phyloP scores from a whole-genome alignment of 371 early-diverging fungal species.

The Capniomyces stellatus region DNA sequence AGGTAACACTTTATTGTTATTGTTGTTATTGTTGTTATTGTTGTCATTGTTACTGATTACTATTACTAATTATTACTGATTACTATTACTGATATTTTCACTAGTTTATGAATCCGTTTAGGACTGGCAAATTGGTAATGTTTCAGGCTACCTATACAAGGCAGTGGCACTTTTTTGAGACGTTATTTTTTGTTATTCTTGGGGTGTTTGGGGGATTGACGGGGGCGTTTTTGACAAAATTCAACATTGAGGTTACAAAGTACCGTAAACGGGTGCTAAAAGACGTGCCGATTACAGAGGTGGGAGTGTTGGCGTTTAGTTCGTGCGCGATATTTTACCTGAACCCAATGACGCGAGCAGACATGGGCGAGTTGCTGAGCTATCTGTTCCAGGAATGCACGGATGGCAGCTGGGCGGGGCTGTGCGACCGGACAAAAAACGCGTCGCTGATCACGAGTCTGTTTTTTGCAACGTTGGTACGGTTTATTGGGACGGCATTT shows the following conservation, averaged over 20 bases:
- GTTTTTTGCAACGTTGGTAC: slow-evolving; percentile 43
- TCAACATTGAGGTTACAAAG: slow-evolving; percentile 44
- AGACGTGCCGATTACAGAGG: slow-evolving; percentile 46
- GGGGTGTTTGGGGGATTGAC: slow-evolving; percentile 77
- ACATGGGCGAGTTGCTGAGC: slow-evolving; percentile 56
- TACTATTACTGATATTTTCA: slow-evolving; percentile 23
- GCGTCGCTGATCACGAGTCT: slow-evolving; percentile 18
- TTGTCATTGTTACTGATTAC: no score
- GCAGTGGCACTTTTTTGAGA: slow-evolving; percentile 76
- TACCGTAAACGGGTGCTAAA: slow-evolving; percentile 34
- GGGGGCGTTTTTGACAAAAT: slow-evolving; percentile 60
- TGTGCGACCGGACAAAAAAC: slow-evolving; percentile 35
- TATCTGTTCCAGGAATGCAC: slow-evolving; percentile 70
- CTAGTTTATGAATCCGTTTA: slow-evolving; percentile 67
- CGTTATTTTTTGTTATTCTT: slow-evolving; percentile 55
- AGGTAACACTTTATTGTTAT: slow-evolving; percentile 18
- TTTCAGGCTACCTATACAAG: slow-evolving; percentile 76
- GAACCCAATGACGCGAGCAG: slow-evolving; percentile 31
- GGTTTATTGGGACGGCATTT: slow-evolving; percentile 43
- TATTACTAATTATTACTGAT: no score
- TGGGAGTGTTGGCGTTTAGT: slow-evolving; percentile 42
- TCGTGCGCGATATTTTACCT: slow-evolving; percentile 53
- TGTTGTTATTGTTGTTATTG: no score
- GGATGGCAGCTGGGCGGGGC: slow-evolving; percentile 32
- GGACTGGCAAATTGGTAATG: slow-evolving; percentile 74